Base-by-base conservation (phyloP, 78 protist species). In the Paratrimastix pyriformis region DNA sequence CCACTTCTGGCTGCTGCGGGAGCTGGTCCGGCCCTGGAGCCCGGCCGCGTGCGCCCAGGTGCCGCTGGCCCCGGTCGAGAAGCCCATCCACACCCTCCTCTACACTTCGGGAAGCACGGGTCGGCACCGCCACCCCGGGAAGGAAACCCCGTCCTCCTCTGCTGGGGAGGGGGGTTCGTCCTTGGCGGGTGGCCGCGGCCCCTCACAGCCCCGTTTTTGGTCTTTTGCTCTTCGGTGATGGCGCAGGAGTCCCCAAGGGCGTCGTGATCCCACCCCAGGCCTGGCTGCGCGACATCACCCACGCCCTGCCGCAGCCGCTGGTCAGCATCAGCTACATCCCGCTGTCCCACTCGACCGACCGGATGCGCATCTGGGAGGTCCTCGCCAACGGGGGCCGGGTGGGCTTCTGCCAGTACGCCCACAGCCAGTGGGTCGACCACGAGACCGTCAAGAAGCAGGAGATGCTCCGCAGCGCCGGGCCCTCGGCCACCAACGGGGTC, bases 291-390 rank as follows among this genome's bases (percentile, higher is more conserved):
- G 76, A 65, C 32, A 3, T 78, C 38, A 5, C 64, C 35, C 39
- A 58, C 37, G 42, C 2, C 4, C 2, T 78, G 38, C 26, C n/a
- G 13, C 38, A 37, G 59, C 76, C 73, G 6, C 54, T 78, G 52
- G 32, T 78, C 46, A 33, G 54, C 29, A 13, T 43, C 55, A 7
- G 65, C 18, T 78, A 71, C 75, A 78, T 78, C 68, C 79, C 82
- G 42, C 64, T 78, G n/a, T 54, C 72, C 30, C 82, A 78, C 52
- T 78, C 82, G 43, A n/a, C 50, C 29, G 82, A 78, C 57, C 39
- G 82, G 38, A 74, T 7, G 39, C 1, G 68, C 24, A 4, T 69
- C 37, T 78, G 82, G 82, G 77, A 78, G 66, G 7, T 74, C 37
- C 21, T 78, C 24, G 69, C 33, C 39, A 74, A 74, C 33, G 82